These are phyloP conservation scores for Globisporangium irregulare DNA, from an alignment of 352 stramenopile species.

Conservation along the genomic window DNA sequence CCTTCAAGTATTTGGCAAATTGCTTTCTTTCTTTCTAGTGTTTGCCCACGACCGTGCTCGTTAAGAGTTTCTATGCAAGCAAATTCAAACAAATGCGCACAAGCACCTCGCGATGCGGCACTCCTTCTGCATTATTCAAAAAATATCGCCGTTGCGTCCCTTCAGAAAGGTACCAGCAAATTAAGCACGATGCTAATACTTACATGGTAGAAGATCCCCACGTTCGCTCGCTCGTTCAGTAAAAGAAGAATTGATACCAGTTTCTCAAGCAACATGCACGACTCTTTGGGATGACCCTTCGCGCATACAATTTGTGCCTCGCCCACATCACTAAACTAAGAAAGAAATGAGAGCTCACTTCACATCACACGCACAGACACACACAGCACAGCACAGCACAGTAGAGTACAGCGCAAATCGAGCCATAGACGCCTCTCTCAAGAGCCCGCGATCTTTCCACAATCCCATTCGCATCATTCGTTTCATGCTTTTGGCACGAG, in stretches of 20 bases:
- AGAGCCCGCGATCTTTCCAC: slow-evolving; percentile 9
- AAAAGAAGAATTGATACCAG: neutral
- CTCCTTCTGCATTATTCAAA: too few species aligned
- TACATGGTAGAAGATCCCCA: neutral
- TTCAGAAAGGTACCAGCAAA: too few species aligned
- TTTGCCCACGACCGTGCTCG: too few species aligned
- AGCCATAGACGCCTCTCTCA: neutral
- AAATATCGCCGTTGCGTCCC: too few species aligned
- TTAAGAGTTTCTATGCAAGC: too few species aligned
- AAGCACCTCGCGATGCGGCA: too few species aligned
- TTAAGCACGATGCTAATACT: neutral
- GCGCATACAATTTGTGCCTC: neutral
- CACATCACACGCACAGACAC: neutral
- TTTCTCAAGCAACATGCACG: neutral
- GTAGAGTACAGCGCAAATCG: neutral
- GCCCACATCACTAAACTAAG: neutral
- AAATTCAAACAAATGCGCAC: too few species aligned
- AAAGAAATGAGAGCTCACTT: neutral
- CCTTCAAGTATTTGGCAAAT: too few species aligned
- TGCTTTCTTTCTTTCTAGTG: too few species aligned
- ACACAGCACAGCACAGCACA: neutral
- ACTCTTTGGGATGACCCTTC: neutral
- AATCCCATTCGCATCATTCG: neutral
- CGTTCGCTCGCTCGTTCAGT: neutral
- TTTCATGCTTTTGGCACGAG: neutral